phyloP scores from a whole-genome alignment of 495 filamentous ascomycete species.

The Opeltia flavorubescens region DNA sequence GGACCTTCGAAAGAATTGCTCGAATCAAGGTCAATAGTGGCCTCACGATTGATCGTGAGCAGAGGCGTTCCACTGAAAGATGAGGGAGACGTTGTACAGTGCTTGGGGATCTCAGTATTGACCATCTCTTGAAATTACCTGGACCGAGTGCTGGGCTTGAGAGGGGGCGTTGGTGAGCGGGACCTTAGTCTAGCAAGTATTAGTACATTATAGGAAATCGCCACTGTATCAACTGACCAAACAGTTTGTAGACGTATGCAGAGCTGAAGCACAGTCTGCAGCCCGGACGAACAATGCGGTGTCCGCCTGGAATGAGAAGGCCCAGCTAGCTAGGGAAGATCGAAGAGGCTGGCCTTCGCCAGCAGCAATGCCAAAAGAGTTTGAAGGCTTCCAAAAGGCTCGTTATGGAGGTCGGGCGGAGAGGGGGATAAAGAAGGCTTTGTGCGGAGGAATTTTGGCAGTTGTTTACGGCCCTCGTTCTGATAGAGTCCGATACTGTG shows the following conservation, averaged over 20 bases:
- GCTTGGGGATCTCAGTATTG: conserved; percentile 60
- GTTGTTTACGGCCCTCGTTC: conserved; percentile 47
- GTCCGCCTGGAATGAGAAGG: conserved; percentile 89
- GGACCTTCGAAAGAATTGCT: conserved; percentile 98
- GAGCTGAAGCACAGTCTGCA: conserved; percentile 53
- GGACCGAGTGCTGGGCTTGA: neutral
- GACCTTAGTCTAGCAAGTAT: neutral
- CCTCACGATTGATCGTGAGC: conserved; percentile 92
- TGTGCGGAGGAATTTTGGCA: conserved; percentile 77
- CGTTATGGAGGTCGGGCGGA: conserved; percentile 84
- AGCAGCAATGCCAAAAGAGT: conserved; percentile 36
- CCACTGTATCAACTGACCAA: too few species aligned
- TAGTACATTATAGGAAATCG: too few species aligned
- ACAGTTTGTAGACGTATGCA: too few species aligned
- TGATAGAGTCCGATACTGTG: conserved; percentile 75
- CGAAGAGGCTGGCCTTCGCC: conserved; percentile 20
- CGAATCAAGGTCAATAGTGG: conserved; percentile 87
- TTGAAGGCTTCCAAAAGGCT: conserved; percentile 28
- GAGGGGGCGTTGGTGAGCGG: neutral
- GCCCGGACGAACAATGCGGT: conserved; percentile 84
- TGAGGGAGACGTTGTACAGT: conserved; percentile 69
- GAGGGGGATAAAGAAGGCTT: conserved; percentile 67
- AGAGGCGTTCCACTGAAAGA: conserved; percentile 64
- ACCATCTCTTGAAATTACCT: conserved; percentile 48
- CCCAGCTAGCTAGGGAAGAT: conserved; percentile 40